A percentile compares a stretch with the other conserved stretches of the same genome.
Conservation (phyloP, 495 filamentous ascomycete species). For the Xylaria flabelliformis region DNA sequence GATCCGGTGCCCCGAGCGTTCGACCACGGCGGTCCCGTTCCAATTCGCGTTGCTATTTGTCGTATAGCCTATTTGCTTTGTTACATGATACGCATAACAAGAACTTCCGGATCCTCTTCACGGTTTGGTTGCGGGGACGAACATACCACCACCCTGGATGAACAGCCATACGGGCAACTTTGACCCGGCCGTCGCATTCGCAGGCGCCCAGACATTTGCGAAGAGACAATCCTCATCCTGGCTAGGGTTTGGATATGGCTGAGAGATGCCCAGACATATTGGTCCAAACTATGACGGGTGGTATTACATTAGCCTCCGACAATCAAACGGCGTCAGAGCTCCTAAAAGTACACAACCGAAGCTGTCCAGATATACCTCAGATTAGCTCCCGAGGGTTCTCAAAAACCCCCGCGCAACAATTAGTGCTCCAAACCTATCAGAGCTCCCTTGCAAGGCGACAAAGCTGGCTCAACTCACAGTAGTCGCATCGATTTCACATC, state of each 20-base stretch:
- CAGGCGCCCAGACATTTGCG: conserved; percentile 74
- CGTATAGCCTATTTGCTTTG: conserved; percentile 58
- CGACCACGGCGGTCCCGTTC: conserved; percentile 67
- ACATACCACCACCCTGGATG: conserved; percentile 72
- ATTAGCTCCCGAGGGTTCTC: background rate
- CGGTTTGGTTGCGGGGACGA: background rate
- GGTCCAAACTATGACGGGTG: conserved; percentile 45
- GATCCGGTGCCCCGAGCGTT: conserved; percentile 63
- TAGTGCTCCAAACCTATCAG: background rate
- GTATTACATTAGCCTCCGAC: background rate
- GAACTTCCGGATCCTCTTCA: background rate
- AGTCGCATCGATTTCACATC: background rate
- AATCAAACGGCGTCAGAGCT: background rate
- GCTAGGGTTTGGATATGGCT: conserved; percentile 42
- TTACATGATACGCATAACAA: background rate
- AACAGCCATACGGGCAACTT: conserved; percentile 74
- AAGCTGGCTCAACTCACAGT: background rate
- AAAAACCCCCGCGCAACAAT: background rate
- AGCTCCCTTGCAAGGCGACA: background rate
- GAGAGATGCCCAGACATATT: conserved; percentile 59
- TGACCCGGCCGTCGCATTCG: conserved; percentile 52
- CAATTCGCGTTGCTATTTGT: conserved; percentile 67
- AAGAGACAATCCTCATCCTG: conserved; percentile 78
- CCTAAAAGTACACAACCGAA: background rate
- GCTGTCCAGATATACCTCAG: background rate